These are phyloP conservation scores for Dothistroma pini DNA, from an alignment of 2,329 filamentous ascomycete species.

Conservation along the genomic window DNA sequence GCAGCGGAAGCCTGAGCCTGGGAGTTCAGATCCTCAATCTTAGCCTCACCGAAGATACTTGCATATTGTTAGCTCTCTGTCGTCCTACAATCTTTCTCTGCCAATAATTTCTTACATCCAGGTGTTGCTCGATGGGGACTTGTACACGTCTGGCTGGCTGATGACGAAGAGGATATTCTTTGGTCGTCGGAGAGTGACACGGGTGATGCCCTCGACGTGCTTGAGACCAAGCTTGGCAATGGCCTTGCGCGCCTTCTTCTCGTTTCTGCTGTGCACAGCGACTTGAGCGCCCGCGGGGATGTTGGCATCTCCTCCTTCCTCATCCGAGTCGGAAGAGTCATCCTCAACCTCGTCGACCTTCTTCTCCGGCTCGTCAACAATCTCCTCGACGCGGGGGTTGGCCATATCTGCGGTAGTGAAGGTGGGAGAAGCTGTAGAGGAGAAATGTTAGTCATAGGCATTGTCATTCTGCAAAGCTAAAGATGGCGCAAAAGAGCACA, in stretches of 20 bases:
- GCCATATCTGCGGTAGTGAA: constrained; percentile 66
- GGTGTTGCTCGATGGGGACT: constrained; percentile 98
- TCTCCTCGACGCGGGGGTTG: constrained; percentile 96
- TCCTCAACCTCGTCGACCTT: constrained; percentile 60
- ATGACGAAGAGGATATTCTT: constrained; percentile 99
- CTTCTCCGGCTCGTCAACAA: constrained; percentile 78
- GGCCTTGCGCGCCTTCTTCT: constrained; percentile 99
- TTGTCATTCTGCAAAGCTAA: not conserved
- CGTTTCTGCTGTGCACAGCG: constrained; percentile 95
- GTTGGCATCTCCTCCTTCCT: constrained; percentile 69
- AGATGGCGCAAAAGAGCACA: not conserved
- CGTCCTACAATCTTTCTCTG: constrained; percentile 7
- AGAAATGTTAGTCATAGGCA: not conserved
- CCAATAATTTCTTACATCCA: constrained; percentile 73
- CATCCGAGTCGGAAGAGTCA: constrained; percentile 66
- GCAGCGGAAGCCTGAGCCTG: constrained; percentile 94
- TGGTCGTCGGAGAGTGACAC: constrained; percentile 94
- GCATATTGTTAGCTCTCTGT: constrained; percentile 13
- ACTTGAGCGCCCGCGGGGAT: constrained; percentile 82
- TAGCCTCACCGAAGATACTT: constrained; percentile 99
- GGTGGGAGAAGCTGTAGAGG: not conserved
- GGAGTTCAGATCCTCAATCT: constrained; percentile 99
- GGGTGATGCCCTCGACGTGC: constrained; percentile 94
- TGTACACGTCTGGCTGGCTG: constrained; percentile 99
- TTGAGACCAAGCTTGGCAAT: constrained; percentile 98